Base-by-base conservation (phyloP, 306 rosid genomes). In the Glycine tomentella region DNA sequence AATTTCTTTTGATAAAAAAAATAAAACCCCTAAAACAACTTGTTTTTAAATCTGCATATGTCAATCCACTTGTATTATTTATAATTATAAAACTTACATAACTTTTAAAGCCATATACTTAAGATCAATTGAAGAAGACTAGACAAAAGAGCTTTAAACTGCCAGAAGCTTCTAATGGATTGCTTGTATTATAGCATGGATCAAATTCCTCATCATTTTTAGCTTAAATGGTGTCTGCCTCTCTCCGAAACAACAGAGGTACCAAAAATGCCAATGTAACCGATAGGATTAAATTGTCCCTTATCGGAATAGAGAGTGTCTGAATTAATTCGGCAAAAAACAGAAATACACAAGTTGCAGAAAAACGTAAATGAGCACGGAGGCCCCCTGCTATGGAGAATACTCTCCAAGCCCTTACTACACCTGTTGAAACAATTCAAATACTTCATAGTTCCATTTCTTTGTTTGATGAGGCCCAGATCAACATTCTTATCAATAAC, bases 181-280 rank as follows among this genome's bases (percentile, higher is more conserved):
- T 17, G 38, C 40, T 42, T 63, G 48, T 49, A 25, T 72, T 72
- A 31, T 59, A 72, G 7, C 17, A 57, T 25, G 38, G 36, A 33
- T 34, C 66, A 62, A 53, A 9, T 48, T 71, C 16, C 61, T n/a
- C 20, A 6, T 48, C 75, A 81, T 17, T 52, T 56, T 74, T 59
- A 51, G 40, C 44, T 65, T n/a, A 58, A 58, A 51, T 16, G 49
- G 34, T 78, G 20, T 49, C 50, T 10, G 5, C 40, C 2, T 20
- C 33, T 68, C 20, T 69, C 48, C n/a, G n/a, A 31, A 72, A 69
- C 14, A 76, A 80, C 68, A 75, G 5, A 59, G n/a, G 70, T 42
- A 61, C 53, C 13, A 49, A 72, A 61, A 45, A 38, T n/a, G 31
- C 67, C 10, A 73, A 38, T 46, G 20, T 20, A 20, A 20, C 20